Percentiles rank a stretch among this genome's conserved stretches.
Conservation (phyloP, 2,329 filamentous ascomycete species). For the Ophiostoma sp. region DNA sequence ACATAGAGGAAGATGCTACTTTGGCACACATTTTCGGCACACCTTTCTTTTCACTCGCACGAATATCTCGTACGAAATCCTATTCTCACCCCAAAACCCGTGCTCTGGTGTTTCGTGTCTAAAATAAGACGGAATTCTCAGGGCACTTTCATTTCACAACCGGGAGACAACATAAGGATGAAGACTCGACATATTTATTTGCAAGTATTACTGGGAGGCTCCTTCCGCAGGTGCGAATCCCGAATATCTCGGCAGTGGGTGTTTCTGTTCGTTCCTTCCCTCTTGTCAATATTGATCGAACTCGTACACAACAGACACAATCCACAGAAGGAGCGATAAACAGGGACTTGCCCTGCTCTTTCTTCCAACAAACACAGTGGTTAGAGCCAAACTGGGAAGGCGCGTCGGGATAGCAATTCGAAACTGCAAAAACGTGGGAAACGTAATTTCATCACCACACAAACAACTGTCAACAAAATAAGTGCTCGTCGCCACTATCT, state of each 20-base stretch:
- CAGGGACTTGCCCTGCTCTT: constrained; percentile 3
- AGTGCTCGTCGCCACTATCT: neutral
- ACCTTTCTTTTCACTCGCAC: neutral
- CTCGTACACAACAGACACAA: neutral
- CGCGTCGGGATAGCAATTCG: neutral
- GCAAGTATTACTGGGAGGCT: neutral
- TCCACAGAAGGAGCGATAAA: neutral
- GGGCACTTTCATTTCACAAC: neutral
- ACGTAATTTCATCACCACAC: constrained; percentile 2
- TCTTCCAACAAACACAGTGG: neutral
- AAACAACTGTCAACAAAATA: neutral
- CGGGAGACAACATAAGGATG: neutral
- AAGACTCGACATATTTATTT: neutral
- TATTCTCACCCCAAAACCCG: neutral
- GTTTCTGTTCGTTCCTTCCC: neutral
- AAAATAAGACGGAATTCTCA: neutral
- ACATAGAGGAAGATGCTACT: neutral
- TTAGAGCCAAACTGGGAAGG: neutral
- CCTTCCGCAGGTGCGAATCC: neutral
- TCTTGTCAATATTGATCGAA: neutral
- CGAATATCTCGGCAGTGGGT: neutral
- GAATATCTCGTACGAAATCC: constrained; percentile 9
- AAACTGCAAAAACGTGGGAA: neutral
- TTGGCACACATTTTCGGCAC: neutral
- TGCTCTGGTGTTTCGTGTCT: neutral